These are phyloP conservation scores for Wickerhamiella kurtzmanii DNA, from an alignment of 805 yeast species.

Conservation along the genomic window DNA sequence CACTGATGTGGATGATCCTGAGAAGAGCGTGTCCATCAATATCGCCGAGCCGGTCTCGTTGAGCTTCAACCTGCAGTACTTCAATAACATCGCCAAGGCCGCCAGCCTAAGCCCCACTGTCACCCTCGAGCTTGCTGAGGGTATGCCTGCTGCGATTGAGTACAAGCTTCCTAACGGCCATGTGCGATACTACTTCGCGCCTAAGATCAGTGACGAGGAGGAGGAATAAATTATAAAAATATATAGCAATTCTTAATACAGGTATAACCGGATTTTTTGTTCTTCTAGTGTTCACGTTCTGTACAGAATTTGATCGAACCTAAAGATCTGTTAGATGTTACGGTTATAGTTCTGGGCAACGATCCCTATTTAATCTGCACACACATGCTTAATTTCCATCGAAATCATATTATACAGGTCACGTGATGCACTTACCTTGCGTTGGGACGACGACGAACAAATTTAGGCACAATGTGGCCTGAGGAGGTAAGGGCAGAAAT, in stretches of 20 bases:
- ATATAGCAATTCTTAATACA: background rate
- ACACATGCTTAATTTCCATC: no score
- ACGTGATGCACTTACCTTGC: no score
- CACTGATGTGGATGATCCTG: conserved; percentile 65
- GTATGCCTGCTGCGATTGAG: conserved; percentile 88
- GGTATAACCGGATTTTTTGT: no score
- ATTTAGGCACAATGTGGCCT: background rate
- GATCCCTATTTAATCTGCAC: no score
- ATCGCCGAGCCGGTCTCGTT: conserved; percentile 77
- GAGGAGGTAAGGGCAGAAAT: background rate
- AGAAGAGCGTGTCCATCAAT: conserved; percentile 58
- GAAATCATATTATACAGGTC: no score
- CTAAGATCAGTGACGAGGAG: conserved; percentile 82
- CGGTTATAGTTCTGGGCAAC: no score
- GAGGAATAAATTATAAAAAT: background rate
- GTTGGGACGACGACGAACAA: no score
- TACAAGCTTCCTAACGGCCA: conserved; percentile 84
- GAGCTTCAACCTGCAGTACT: conserved; percentile 83
- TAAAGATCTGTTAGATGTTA: no score
- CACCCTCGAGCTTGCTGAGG: conserved; percentile 75
- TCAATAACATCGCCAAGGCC: conserved; percentile 85
- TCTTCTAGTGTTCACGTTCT: no score
- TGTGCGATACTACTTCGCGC: conserved; percentile 91
- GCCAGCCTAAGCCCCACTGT: conserved; percentile 63
- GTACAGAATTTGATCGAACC: no score